These are phyloP conservation scores for Phytopythium montanum DNA, from an alignment of 352 stramenopile genomes.

Conservation along the genomic window DNA sequence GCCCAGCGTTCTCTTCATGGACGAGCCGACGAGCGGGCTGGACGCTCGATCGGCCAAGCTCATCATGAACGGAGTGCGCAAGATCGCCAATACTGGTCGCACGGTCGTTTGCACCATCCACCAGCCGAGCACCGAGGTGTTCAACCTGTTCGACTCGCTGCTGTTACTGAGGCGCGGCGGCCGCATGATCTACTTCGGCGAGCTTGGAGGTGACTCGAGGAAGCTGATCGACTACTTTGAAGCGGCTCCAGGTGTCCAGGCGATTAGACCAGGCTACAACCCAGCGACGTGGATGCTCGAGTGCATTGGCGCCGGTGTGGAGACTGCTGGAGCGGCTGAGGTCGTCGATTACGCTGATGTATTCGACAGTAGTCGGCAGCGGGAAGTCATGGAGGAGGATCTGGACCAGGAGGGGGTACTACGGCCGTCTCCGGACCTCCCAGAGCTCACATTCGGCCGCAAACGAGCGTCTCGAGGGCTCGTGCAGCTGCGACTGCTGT, in stretches of 20 bases:
- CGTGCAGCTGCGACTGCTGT: constrained; percentile 37
- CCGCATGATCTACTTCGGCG: constrained; percentile 49
- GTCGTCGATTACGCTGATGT: constrained; percentile 35
- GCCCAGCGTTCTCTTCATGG: constrained; percentile 84
- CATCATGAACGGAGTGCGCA: constrained; percentile 86
- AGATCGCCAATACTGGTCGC: constrained; percentile 68
- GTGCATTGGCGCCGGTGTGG: constrained; percentile 55
- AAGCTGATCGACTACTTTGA: constrained; percentile 61
- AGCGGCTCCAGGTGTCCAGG: constrained; percentile 22
- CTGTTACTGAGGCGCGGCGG: constrained; percentile 70
- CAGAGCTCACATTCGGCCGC: constrained; percentile 33
- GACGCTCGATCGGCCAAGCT: constrained; percentile 85
- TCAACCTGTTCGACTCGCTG: constrained; percentile 86
- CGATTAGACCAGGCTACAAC: constrained; percentile 84
- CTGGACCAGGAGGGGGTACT: constrained; percentile 40
- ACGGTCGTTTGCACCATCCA: constrained; percentile 92
- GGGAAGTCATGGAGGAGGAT: constrained; percentile 31
- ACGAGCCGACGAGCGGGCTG: constrained; percentile 87
- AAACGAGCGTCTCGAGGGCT: constrained; percentile 26
- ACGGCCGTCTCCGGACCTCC: constrained; percentile 21
- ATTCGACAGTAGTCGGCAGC: constrained; percentile 34
- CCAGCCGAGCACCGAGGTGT: constrained; percentile 87
- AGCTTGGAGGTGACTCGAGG: constrained; percentile 36
- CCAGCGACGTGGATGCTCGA: constrained; percentile 91
- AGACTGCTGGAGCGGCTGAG: constrained; percentile 8